Percentiles rank a stretch among this genome's conserved stretches.
phyloP scores from a whole-genome alignment of 768 basidiomycete species.

The Chlorophyllum brunneum region DNA sequence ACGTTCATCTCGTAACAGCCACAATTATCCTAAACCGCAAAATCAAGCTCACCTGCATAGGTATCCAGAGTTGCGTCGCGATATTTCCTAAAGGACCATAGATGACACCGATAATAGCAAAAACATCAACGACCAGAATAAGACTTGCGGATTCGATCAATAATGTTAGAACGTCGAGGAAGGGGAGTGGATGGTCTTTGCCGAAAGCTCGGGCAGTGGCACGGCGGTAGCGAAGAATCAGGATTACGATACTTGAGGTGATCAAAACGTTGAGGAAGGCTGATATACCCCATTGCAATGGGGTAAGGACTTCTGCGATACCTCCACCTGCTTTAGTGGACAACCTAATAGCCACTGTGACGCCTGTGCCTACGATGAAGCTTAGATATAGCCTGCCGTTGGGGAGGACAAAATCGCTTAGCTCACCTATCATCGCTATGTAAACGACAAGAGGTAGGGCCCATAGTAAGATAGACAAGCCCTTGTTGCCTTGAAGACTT shows the following conservation, averaged over 20 bases:
- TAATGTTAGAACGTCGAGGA: conserved; percentile 11
- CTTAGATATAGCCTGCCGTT: background rate
- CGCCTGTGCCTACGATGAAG: background rate
- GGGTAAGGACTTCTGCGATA: background rate
- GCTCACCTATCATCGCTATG: background rate
- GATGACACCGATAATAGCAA: background rate
- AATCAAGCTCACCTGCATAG: background rate
- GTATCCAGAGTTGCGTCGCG: background rate
- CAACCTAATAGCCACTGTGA: background rate
- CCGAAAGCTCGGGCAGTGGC: conserved; percentile 11
- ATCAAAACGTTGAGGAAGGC: conserved; percentile 14
- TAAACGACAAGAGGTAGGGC: background rate
- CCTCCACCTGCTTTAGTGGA: background rate
- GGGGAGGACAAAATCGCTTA: background rate
- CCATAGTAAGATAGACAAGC: background rate
- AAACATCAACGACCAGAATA: conserved; percentile 6
- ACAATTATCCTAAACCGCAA: background rate
- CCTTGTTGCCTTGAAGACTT: background rate
- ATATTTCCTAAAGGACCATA: background rate
- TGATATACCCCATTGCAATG: background rate
- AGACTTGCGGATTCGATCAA: conserved; percentile 16
- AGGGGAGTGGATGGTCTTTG: conserved; percentile 5
- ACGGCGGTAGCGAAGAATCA: conserved; percentile 9
- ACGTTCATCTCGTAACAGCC: background rate
- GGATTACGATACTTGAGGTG: conserved; percentile 9